Evolutionary conservation across 441 rosid species (phyloP), one percentile per base, ranked within the genome.

Genomic region (Gossypium gossypioides): DNA sequence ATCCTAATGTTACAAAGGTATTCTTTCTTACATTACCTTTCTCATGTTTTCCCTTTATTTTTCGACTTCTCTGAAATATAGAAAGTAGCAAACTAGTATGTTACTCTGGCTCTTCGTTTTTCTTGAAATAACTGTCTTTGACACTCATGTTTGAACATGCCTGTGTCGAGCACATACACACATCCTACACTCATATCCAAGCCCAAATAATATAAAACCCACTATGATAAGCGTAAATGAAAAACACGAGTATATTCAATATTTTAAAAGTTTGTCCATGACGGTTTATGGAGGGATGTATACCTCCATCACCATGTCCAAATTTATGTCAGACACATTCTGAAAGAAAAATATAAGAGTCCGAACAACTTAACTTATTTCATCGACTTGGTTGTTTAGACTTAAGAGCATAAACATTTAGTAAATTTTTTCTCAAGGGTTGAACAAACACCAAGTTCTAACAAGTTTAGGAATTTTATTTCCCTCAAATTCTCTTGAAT

Each of bases 1-100:
- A 88, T 82, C 91, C 91, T 73, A 88, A 88, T 40, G 87, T 88
- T 68, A 88, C 89, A 19, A 88, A 85, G 88, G 93, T 85, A 81
- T 50, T 67, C 19, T 68, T 68, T 74, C 25, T 50, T 18, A 12
- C 46, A 40, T 40, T 9, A 40, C 46, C 46, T 40, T 56, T 54
- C 25, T 54, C 58, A 54, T 54, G 25, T 1, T 54, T 54, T 54
- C 46, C 13, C 46, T 40, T 40, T 40, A 40, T 40, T 40, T 40
- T 9, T 40, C 3, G 12, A 40, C 46, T 8, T 40, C 46, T 40
- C 46, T 40, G 12, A 40, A 40, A 40, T 8, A 9, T 10, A 40
- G 46, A 9, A 40, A 40, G 3, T 40, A 40, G 13, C 46, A 9
- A 40, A 40, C 3, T 9, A 40, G 13, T 9, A 40, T 40, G 13